Conservation (phyloP, 1,139 yeast genomes). For the Candida mesenterica region DNA sequence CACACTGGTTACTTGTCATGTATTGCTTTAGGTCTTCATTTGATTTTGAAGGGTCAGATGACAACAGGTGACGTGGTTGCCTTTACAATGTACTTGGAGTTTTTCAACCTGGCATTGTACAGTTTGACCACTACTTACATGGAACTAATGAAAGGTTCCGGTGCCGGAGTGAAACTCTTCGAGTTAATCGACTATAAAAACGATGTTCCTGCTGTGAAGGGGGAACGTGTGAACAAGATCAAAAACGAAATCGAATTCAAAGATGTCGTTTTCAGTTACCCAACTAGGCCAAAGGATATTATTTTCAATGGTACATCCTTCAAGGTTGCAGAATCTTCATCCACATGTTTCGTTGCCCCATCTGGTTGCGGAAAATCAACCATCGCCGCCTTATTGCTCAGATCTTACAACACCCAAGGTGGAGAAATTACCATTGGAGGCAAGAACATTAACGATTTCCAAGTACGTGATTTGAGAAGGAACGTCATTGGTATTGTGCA, state of each 20-base stretch:
- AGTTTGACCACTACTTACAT: conserved; percentile 51
- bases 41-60: conserved; percentile 43
- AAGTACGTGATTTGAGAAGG: conserved; percentile 69
- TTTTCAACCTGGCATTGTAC: conserved; percentile 49
- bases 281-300: conserved; percentile 77
- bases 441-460: conserved; percentile 57
- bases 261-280: conserved; percentile 73
- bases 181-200: conserved; percentile 45
- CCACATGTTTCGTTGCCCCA: conserved; percentile 87
- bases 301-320: conserved; percentile 68
- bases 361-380: conserved; percentile 94
- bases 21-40: conserved; percentile 45
- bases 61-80: conserved; percentile 49
- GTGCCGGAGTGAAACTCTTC: conserved; percentile 51
- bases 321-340: conserved; percentile 64
- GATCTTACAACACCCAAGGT: conserved; percentile 57
- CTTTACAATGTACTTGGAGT: conserved; percentile 50
- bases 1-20: conserved; percentile 48
- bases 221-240: conserved; percentile 38
- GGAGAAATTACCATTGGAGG: conserved; percentile 74
- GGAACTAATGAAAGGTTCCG: conserved; percentile 57
- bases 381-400: conserved; percentile 65
- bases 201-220: conserved; percentile 43
- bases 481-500: conserved; percentile 76
- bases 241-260: conserved; percentile 62